phyloP scores from a whole-genome alignment of 345 rosid genomes.

The Sonneratia alba region DNA sequence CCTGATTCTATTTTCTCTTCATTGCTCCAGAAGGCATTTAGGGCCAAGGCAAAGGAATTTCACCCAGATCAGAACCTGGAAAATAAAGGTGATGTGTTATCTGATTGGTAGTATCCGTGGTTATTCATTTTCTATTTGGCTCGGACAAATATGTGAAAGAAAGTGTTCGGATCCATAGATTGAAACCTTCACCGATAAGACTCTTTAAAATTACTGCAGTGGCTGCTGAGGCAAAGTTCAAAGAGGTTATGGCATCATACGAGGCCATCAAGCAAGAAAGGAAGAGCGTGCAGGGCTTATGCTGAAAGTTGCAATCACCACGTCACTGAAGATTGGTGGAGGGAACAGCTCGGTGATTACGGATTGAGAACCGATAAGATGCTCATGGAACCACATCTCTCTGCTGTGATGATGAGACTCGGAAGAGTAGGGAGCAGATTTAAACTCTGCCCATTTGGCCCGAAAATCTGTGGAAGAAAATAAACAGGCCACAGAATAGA shows the following conservation, averaged over 20 bases:
- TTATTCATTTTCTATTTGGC: background rate
- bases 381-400: background rate
- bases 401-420: no score
- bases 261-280: slow-evolving; percentile 82
- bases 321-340: background rate
- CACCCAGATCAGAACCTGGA: slow-evolving; percentile 94
- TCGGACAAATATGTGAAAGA: background rate
- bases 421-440: no score
- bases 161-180: background rate
- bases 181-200: no score
- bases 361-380: background rate
- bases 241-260: slow-evolving; percentile 78
- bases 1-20: background rate
- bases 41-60: slow-evolving; percentile 74
- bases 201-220: slow-evolving; percentile 30
- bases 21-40: slow-evolving; percentile 64
- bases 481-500: no score
- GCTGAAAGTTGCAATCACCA: background rate
- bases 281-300: background rate
- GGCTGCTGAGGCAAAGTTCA: slow-evolving; percentile 84
- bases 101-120: background rate
- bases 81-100: slow-evolving; percentile 50
- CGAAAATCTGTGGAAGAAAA: no score
- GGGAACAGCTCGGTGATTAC: background rate
- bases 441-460: no score